Conservation (phyloP, 1,284 basidiomycete genomes). For the Ustilago lituana region DNA sequence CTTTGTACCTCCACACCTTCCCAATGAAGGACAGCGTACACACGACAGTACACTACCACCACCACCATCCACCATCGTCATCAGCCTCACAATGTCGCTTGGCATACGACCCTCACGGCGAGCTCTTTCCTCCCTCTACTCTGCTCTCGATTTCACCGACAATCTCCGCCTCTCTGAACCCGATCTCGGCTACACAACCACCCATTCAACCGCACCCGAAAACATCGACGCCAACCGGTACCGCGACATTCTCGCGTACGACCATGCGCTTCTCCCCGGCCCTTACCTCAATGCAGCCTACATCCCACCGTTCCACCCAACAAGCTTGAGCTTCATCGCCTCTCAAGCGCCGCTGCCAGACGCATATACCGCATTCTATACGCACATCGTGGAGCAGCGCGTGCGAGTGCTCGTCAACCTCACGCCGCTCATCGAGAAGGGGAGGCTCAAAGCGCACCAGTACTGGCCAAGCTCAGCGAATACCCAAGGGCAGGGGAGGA, state of each 20-base stretch:
- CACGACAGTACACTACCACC: too few relatives aligned
- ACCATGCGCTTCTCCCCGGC: slow-evolving; percentile 50
- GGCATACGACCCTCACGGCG: slow-evolving; percentile 4
- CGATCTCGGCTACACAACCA: slow-evolving; percentile 26
- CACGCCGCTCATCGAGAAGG: slow-evolving; percentile 56
- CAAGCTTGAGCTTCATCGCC: slow-evolving; percentile 78
- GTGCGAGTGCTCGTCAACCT: slow-evolving; percentile 60
- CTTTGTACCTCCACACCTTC: too few relatives aligned
- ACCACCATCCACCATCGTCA: not conserved
- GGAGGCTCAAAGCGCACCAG: slow-evolving; percentile 56
- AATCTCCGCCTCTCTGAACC: slow-evolving; percentile 22
- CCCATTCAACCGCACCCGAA: not conserved
- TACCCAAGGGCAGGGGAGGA: too few relatives aligned
- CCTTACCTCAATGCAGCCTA: slow-evolving; percentile 58
- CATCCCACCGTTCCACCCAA: slow-evolving; percentile 44
- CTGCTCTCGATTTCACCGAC: slow-evolving; percentile 25
- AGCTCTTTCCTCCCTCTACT: slow-evolving; percentile 24
- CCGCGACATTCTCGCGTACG: slow-evolving; percentile 44
- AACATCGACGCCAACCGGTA: slow-evolving; percentile 35
- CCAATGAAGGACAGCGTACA: too few relatives aligned
- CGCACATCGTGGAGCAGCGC: slow-evolving; percentile 35
- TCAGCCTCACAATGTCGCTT: slow-evolving; percentile 17
- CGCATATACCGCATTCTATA: slow-evolving; percentile 87
- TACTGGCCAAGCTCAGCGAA: slow-evolving; percentile 55
- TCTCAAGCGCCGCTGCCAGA: slow-evolving; percentile 91